Evolutionary conservation across 345 rosid genomes (phyloP), one percentile per base, ranked within the genome.

Genomic region (Hypericum androsaemum): DNA sequence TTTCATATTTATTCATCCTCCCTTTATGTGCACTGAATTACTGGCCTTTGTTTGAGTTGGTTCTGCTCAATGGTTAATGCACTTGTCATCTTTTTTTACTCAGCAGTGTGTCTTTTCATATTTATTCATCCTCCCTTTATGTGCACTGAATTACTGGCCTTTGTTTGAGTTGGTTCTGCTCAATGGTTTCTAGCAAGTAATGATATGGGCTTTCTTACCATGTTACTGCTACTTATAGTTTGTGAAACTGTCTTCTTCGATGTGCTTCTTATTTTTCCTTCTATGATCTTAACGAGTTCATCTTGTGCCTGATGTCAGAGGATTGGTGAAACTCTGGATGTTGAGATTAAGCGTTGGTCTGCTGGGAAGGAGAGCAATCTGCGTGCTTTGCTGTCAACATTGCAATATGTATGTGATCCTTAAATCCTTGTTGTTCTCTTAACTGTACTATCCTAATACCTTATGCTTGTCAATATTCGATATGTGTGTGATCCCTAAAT

Each of bases 251-350:
- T 46, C 8, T 5, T 7, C 50, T 13, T 14, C 10, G 22, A 15
- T 6, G 28, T 13, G 5, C 43, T 53, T 6, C 46, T 39, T 6
- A 39, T 15, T 37, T 13, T 12, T 14, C 39, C 6, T 6, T 56
- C 58, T 73, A 22, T 4, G 46, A 55, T 43, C 22, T 59, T 35
- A 35, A 14, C 32, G 41, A 51, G 36, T 5, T 43, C 48, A 47
- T 68, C 32, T 45, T 53, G 38, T 40, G 8, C 43, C 53, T 46
- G 36, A 47, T 72, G 76, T 50, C 87, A 89, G 97, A 86, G 96
- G 53, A 76, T 88, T 54, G 76, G 76, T 17, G 97, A 71, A 73
- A 75, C 7, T 12, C 22, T 32, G 15, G 50, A 46, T 14, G 15
- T 46, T 46, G 9, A 13, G 15, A 17, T 14, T 44, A n/a, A 8